Evolutionary conservation across 176 grass and related monocot species (phyloP), one percentile per base, ranked within the genome.

Genomic region (Juncus effusus): DNA sequence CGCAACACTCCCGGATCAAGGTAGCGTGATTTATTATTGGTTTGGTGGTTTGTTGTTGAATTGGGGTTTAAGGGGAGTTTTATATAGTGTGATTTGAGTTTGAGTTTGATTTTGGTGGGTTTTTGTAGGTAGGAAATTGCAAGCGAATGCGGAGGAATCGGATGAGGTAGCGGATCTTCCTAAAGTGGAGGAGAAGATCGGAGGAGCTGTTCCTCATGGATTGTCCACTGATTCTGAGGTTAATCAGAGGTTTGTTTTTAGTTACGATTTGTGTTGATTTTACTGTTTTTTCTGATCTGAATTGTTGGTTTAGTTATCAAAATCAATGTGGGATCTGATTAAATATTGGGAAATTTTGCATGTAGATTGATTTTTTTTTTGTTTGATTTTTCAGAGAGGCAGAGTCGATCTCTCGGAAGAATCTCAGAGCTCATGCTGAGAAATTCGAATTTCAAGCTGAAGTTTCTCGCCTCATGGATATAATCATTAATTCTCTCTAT

Each of bases 371-470:
- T 13, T 3, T 12, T 3, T 12, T 3, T 12, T 40, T 67, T 61
- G 35, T 3, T 53, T 75, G 6, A 37, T 47, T 82, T 69, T 45
- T 49, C 38, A 97, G 88, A 83, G 93, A 97, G 70, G 75, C 93
- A 2, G 93, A 97, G 80, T 97, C 93, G 0, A 97, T 97, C 78
- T 89, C 93, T 35, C 76, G 93, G 71, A 97, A 86, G 74, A 89
- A 74, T 80, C 88, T 97, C 40, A 79, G 93, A 73, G 85, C 57
- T 79, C 76, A 79, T 3, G 93, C 82, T 0, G 82, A 97, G 77
- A 97, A 97, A 65, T 97, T 97, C 78, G 93, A 97, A 73, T 97
- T 97, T 85, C 93, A 97, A 73, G 93, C 93, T 16, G 93, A 97
- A 80, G 93, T 97, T 69, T 93, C 94, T 70, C 87, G 94, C 11